A percentile compares a stretch with the other conserved stretches of the same genome.
These are phyloP conservation scores for Podospora australis DNA, from an alignment of 495 filamentous ascomycete genomes.

Conservation along the genomic window DNA sequence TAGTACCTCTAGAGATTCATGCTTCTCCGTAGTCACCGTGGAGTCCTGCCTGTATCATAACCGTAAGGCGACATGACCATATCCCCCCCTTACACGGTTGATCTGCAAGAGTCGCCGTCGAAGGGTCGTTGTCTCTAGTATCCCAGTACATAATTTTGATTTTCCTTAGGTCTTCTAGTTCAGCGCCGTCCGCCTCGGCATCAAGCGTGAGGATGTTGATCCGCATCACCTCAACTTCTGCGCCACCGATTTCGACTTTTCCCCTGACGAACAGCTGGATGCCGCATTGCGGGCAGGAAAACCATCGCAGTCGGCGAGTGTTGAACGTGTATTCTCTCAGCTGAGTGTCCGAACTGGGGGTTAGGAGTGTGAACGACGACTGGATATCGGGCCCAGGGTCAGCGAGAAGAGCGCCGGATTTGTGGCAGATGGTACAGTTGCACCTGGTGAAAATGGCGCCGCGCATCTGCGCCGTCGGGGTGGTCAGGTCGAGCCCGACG, in stretches of 20 bases:
- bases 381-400: slow-evolving; percentile 13
- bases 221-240: not conserved
- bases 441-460: slow-evolving; percentile 9
- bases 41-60: too few species aligned
- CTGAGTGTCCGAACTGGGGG: not conserved
- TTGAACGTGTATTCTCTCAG: slow-evolving; percentile 1
- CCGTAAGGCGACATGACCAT: too few species aligned
- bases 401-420: slow-evolving; percentile 19
- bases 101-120: too few species aligned
- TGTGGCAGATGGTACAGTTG: slow-evolving; percentile 21
- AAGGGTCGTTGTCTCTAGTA: not conserved
- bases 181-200: not conserved
- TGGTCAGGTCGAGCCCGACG: not conserved
- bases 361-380: slow-evolving; percentile 18
- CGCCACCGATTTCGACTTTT: not conserved
- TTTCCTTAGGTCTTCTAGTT: slow-evolving; percentile 1
- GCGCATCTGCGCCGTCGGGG: not conserved
- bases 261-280: not conserved
- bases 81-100: too few species aligned
- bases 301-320: not conserved
- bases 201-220: slow-evolving; percentile 5
- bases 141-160: slow-evolving; percentile 6
- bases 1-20: too few species aligned
- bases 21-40: too few species aligned
- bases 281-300: slow-evolving; percentile 3